Conservation (phyloP, 805 yeast species). For the Myxozyma geophila region DNA sequence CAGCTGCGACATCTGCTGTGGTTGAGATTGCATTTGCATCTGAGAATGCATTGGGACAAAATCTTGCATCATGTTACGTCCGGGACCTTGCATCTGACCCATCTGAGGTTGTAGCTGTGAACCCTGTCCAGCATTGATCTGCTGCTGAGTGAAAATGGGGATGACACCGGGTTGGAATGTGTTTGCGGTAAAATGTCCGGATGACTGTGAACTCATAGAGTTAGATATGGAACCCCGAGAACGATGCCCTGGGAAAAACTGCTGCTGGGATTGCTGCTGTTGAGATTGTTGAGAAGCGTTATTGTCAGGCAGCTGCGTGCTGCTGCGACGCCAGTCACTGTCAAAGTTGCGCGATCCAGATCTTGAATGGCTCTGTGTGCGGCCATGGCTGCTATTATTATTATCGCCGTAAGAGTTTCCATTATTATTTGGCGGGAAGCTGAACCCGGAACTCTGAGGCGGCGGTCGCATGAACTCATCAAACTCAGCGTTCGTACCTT, state of each 20-base stretch:
- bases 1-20: conserved; percentile 23
- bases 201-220: conserved; percentile 13
- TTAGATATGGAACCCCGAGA: conserved; percentile 64
- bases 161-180: conserved; percentile 29
- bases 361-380: conserved; percentile 26
- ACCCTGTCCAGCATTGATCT: conserved; percentile 14
- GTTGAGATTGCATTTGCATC: conserved; percentile 11
- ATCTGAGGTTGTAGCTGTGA: conserved; percentile 9
- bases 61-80: conserved; percentile 13
- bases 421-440: conserved; percentile 18
- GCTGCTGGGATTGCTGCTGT: conserved; percentile 24
- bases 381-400: not conserved
- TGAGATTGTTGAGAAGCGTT: conserved; percentile 22
- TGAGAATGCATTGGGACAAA: conserved; percentile 8
- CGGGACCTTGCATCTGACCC: conserved; percentile 9
- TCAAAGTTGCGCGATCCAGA: conserved; percentile 37
- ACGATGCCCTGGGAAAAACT: conserved; percentile 79
- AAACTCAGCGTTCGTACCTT: conserved; percentile 21
- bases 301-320: conserved; percentile 17
- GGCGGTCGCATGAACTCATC: conserved; percentile 18
- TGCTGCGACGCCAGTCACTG: conserved; percentile 35
- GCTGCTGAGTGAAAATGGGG: conserved; percentile 30
- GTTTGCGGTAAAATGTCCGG: conserved; percentile 10
- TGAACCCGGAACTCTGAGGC: conserved; percentile 21
- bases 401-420: conserved; percentile 8